These are phyloP conservation scores for Trypanosoma congolense DNA, from an alignment of 208 protist genomes.

Conservation along the genomic window DNA sequence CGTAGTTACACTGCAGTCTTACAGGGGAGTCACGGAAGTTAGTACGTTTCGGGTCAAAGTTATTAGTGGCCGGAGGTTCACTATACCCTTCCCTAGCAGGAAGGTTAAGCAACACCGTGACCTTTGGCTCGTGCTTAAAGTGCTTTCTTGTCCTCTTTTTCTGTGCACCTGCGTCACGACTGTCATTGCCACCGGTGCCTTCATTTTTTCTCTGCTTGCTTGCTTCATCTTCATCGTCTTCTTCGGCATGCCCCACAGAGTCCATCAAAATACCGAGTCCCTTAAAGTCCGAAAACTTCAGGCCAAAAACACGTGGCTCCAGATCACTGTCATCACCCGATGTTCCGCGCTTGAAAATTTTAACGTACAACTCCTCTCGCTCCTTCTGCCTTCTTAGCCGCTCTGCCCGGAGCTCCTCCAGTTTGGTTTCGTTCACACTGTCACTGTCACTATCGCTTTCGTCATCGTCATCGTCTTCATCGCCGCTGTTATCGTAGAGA, in stretches of 20 bases:
- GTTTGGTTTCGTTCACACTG: constrained; percentile 29
- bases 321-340: constrained; percentile 44
- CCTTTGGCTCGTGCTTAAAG: constrained; percentile 34
- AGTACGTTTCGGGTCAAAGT: constrained; percentile 38
- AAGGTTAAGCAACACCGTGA: constrained; percentile 65
- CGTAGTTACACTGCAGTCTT: constrained; percentile 55
- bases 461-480: constrained; percentile 34
- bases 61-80: constrained; percentile 40
- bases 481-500: constrained; percentile 38
- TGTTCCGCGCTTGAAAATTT: constrained; percentile 63
- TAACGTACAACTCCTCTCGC: constrained; percentile 58
- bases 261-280: constrained; percentile 70
- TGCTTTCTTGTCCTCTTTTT: constrained; percentile 28
- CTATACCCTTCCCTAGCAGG: constrained; percentile 35
- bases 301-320: constrained; percentile 64
- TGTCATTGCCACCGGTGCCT: too few species aligned
- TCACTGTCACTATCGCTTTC: constrained; percentile 44
- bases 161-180: constrained; percentile 1
- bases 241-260: constrained; percentile 52
- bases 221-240: too few species aligned
- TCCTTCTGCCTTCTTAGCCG: constrained; percentile 32
- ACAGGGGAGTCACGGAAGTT: constrained; percentile 44
- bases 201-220: too few species aligned
- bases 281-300: constrained; percentile 77
- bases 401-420: constrained; percentile 19